Evolutionary conservation across 495 filamentous ascomycete species (phyloP).

Genomic region (Letharia lupina): DNA sequence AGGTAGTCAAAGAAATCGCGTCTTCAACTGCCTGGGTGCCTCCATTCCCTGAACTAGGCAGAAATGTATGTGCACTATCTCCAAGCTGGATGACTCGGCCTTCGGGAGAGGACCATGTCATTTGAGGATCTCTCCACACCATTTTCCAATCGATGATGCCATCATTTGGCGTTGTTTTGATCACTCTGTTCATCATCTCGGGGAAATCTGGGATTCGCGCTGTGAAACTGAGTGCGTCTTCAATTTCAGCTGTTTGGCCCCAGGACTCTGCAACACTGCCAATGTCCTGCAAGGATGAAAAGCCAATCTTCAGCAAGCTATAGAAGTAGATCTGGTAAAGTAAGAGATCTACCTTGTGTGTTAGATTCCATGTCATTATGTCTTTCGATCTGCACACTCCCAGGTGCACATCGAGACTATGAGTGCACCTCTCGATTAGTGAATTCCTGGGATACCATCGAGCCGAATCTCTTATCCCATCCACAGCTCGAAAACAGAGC

Average conservation of each 20-base stretch:
- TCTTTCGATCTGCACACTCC: not conserved
- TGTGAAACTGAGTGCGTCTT: constrained; percentile 47
- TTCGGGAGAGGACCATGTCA: constrained; percentile 53
- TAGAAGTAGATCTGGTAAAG: too few species aligned
- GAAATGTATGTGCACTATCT: constrained; percentile 65
- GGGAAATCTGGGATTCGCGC: constrained; percentile 47
- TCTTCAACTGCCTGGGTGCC: constrained; percentile 69
- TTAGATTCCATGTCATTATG: not conserved
- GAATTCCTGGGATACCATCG: not conserved
- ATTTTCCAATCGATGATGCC: constrained; percentile 63
- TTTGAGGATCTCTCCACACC: constrained; percentile 59
- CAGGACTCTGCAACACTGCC: constrained; percentile 35
- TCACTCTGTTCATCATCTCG: constrained; percentile 39
- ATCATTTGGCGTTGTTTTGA: constrained; percentile 47
- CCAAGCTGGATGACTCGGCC: constrained; percentile 56
- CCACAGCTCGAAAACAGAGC: too few species aligned
- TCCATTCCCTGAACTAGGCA: constrained; percentile 64
- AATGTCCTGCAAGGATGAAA: not conserved
- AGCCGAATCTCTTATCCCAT: not conserved
- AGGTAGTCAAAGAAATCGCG: constrained; percentile 56
- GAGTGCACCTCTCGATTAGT: not conserved
- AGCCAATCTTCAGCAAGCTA: not conserved
- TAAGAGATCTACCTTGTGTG: not conserved
- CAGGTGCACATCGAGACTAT: not conserved
- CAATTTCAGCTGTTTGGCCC: constrained; percentile 43